Base-by-base conservation (phyloP, 2,329 filamentous ascomycete genomes). In the Claviceps citrina region DNA sequence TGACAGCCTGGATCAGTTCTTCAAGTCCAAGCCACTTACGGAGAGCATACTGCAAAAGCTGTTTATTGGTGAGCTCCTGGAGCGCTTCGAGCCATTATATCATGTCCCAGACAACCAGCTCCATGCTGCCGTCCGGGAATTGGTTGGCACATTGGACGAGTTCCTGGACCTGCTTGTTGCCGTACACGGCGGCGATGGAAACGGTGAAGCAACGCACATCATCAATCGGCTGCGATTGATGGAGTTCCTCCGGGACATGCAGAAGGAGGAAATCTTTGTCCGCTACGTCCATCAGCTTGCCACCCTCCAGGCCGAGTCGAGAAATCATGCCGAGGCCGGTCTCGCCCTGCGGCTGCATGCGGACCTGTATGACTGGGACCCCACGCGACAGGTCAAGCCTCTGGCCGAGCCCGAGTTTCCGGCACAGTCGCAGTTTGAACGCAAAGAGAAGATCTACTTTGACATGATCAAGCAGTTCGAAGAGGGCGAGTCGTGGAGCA, bases 211-310 rank as follows among this genome's bases (percentile, higher is more conserved):
- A 1, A 81, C 81, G 7, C 76, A 83, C 44, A 82, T 93, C 47
- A 84, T 94, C 59, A 86, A 95, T 57, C 84, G 85, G 1, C 65
- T 96, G 38, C 77, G 84, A 41, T 66, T 96, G 20, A 95, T 96
- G 87, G 85, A 95, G 50, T 96, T 95, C 61, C 71, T 96, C 50
- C 82, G 86, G 48, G 86, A 95, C 54, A 93, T 95, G 81, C 84
- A 93, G 49, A 93, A 93, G 54, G 86, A 94, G 56, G 87, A 95
- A 52, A 94, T 95, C 42, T 96, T 94, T 58, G 82, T 94, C 47
- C 81, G 86, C 47, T 95, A 96, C 52, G 87, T 96, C 12, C 89
- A 96, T 55, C 86, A 95, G 58, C 70, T 96, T 16, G 84, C 86
- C 2, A 66, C 76, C 30, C 66, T 91, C 10, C 89, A 96, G 57